phyloP scores from a whole-genome alignment of 2,329 filamentous ascomycete species.

The Sclerotinia trifoliorum region DNA sequence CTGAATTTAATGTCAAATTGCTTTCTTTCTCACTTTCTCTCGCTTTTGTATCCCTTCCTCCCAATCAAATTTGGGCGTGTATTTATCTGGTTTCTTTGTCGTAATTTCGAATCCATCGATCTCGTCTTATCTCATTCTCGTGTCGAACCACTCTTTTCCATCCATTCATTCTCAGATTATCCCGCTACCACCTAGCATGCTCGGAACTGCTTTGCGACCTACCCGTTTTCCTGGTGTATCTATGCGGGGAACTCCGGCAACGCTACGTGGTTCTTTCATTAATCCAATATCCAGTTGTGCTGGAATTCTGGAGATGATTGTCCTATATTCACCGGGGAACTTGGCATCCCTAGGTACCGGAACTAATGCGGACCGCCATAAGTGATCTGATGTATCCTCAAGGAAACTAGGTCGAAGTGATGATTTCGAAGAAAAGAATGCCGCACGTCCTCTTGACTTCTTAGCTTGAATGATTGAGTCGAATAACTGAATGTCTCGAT shows the following conservation, averaged over 20 bases:
- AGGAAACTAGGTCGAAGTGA: conserved; percentile 56
- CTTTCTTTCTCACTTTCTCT: neutral
- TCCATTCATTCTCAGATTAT: conserved; percentile 6
- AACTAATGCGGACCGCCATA: conserved; percentile 70
- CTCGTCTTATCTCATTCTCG: neutral
- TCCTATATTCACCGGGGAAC: conserved; percentile 62
- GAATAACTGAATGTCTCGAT: conserved; percentile 71
- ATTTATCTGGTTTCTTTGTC: conserved; percentile 14
- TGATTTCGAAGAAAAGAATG: conserved; percentile 46
- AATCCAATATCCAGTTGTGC: conserved; percentile 79
- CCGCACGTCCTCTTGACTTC: conserved; percentile 60
- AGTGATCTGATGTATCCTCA: conserved; percentile 71
- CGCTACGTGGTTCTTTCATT: conserved; percentile 89
- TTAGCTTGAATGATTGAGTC: conserved; percentile 84
- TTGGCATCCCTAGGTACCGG: conserved; percentile 57
- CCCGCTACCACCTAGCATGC: conserved; percentile 34
- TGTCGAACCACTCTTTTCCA: neutral
- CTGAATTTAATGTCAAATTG: conserved; percentile 3
- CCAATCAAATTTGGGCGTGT: neutral
- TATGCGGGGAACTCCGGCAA: conserved; percentile 77
- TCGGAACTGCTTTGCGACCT: conserved; percentile 41
- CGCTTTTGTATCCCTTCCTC: neutral
- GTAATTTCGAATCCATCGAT: conserved; percentile 6
- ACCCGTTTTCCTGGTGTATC: conserved; percentile 39
- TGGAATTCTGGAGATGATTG: conserved; percentile 65